A percentile compares a stretch with the other conserved stretches of the same genome.
Evolutionary conservation across 768 basidiomycete species (phyloP).

Genomic region (Rhizopogon salebrosus): DNA sequence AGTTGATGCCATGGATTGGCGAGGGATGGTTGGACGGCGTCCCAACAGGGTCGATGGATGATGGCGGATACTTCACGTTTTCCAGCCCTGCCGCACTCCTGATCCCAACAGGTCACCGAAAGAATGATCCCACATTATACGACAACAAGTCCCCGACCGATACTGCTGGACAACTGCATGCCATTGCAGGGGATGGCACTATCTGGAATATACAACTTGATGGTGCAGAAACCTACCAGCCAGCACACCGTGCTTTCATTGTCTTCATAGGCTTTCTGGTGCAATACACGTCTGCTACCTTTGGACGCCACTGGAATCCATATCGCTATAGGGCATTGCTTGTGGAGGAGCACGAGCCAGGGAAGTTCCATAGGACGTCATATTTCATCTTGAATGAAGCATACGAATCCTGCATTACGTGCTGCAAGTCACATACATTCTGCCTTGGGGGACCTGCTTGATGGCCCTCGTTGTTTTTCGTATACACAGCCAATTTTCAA

Average conservation of each 20-base stretch:
- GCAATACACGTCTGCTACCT: background rate
- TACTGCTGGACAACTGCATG: background rate
- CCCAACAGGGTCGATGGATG: conserved; percentile 1
- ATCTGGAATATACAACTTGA: background rate
- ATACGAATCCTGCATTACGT: background rate
- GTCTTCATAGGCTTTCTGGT: background rate
- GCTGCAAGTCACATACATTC: background rate
- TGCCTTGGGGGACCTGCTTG: background rate
- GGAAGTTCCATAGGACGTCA: background rate
- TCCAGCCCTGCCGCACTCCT: background rate
- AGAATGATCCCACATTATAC: background rate
- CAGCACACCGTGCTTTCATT: background rate
- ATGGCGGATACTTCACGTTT: background rate
- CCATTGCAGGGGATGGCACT: background rate
- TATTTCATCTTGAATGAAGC: background rate
- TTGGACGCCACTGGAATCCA: background rate
- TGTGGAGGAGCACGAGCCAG: background rate
- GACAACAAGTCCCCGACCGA: background rate
- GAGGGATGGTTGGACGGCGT: background rate
- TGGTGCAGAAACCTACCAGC: background rate
- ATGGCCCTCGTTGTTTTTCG: background rate
- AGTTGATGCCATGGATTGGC: background rate
- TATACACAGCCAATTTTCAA: no score
- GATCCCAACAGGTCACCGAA: background rate
- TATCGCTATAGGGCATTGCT: background rate